Evolutionary conservation across 768 basidiomycete genomes (phyloP).

Genomic region (Tulasnella sp.): DNA sequence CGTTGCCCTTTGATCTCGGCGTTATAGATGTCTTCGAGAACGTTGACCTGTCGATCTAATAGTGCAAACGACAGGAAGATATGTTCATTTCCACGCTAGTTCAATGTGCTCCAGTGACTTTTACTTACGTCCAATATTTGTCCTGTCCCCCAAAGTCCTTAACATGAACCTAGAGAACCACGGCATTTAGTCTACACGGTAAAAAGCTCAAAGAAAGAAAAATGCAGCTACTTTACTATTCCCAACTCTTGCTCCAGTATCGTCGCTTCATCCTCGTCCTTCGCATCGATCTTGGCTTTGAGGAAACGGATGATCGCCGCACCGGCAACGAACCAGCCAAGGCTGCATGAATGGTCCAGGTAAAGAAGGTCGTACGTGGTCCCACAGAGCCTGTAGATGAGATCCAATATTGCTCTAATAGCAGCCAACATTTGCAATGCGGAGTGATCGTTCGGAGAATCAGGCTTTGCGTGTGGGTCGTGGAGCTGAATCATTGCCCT

Average conservation of each 20-base stretch:
- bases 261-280: not conserved
- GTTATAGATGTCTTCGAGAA: not conserved
- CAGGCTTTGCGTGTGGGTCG: constrained; percentile 20
- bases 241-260: constrained; percentile 6
- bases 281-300: not conserved
- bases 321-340: constrained; percentile 10
- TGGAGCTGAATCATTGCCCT: constrained; percentile 18
- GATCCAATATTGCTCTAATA: constrained; percentile 5
- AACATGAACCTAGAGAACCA: constrained; percentile 4
- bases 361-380: constrained; percentile 14
- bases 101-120: not conserved
- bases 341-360: constrained; percentile 27
- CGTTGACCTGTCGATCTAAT: constrained; percentile 1
- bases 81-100: not conserved
- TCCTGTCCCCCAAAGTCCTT: constrained; percentile 9
- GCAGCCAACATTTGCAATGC: constrained; percentile 6
- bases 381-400: constrained; percentile 6
- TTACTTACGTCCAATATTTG: constrained; percentile 6
- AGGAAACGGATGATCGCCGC: constrained; percentile 11
- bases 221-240: not conserved
- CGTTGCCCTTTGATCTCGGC: not conserved
- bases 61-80: not conserved
- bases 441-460: not conserved
- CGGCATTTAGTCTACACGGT: no score
- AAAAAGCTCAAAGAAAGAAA: no score